phyloP scores from a whole-genome alignment of 352 stramenopile species.

The Globisporangium lucens region DNA sequence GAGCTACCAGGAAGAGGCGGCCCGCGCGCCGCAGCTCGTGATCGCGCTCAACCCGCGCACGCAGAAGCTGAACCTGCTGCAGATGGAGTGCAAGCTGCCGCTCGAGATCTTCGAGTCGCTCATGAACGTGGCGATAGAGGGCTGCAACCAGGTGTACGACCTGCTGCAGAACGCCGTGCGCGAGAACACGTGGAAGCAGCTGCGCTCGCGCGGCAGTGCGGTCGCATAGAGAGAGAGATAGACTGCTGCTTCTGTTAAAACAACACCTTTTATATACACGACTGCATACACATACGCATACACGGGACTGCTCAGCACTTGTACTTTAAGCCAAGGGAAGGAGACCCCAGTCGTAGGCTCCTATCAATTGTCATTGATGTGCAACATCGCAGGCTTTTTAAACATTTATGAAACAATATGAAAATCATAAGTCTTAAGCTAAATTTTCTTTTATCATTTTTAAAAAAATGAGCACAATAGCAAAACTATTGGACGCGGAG shows the following conservation, averaged over 20 bases:
- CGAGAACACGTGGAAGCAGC: slow-evolving; percentile 78
- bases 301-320: not conserved
- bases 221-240: slow-evolving; percentile 22
- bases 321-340: too few relatives aligned
- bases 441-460: too few relatives aligned
- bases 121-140: slow-evolving; percentile 76
- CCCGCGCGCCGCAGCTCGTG: slow-evolving; percentile 84
- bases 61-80: slow-evolving; percentile 82
- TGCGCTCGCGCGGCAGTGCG: slow-evolving; percentile 51
- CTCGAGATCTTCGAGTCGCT: slow-evolving; percentile 87
- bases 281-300: slow-evolving; percentile 1
- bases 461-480: not conserved
- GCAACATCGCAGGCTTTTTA: too few relatives aligned
- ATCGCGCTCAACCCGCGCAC: slow-evolving; percentile 88
- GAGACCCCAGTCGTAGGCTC: too few relatives aligned
- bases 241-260: not conserved
- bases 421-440: too few relatives aligned
- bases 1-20: slow-evolving; percentile 87
- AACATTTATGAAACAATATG: too few relatives aligned
- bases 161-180: slow-evolving; percentile 83
- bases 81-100: slow-evolving; percentile 90
- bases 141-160: slow-evolving; percentile 84
- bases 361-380: too few relatives aligned
- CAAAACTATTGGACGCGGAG: slow-evolving; percentile 14
- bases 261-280: not conserved